phyloP scores from a whole-genome alignment of 805 yeast genomes.

The Schizosaccharomyces cryophilus region DNA sequence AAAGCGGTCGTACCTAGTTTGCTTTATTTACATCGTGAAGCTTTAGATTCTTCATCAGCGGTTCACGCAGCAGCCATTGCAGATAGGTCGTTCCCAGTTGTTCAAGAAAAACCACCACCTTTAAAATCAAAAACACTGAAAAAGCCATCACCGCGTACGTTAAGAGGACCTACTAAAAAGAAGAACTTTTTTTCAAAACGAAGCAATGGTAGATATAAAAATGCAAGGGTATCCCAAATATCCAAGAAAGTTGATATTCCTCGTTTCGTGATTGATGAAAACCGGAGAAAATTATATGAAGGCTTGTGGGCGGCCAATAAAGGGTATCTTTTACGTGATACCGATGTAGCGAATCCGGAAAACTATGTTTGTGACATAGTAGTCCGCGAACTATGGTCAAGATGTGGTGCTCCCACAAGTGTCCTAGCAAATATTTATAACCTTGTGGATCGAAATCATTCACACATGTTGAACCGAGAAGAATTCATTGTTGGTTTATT shows the following conservation, averaged over 20 bases:
- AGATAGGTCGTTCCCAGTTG: neutral
- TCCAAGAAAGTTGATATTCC: neutral
- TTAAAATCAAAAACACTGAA: neutral
- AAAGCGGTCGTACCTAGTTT: neutral
- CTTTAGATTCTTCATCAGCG: neutral
- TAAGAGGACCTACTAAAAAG: neutral
- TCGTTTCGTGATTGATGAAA: neutral
- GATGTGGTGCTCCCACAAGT: slow-evolving; percentile 46
- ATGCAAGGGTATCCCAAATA: neutral
- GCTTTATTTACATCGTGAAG: neutral
- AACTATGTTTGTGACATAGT: slow-evolving; percentile 14
- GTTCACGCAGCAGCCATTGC: neutral
- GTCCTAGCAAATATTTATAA: slow-evolving; percentile 38
- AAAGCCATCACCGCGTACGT: neutral
- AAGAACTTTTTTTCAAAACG: neutral
- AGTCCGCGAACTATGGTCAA: slow-evolving; percentile 52
- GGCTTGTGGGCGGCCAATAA: slow-evolving; percentile 83
- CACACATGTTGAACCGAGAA: slow-evolving; percentile 52
- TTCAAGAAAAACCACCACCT: neutral
- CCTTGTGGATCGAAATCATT: slow-evolving; percentile 28
- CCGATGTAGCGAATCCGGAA: slow-evolving; percentile 3
- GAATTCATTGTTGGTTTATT: slow-evolving; percentile 94
- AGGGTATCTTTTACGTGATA: slow-evolving; percentile 19
- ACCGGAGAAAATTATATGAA: slow-evolving; percentile 52
- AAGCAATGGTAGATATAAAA: neutral